A percentile compares a stretch with the other conserved stretches of the same genome.
Evolutionary conservation across 2,329 filamentous ascomycete species (phyloP).

Genomic region (Ophiobolus disseminans): DNA sequence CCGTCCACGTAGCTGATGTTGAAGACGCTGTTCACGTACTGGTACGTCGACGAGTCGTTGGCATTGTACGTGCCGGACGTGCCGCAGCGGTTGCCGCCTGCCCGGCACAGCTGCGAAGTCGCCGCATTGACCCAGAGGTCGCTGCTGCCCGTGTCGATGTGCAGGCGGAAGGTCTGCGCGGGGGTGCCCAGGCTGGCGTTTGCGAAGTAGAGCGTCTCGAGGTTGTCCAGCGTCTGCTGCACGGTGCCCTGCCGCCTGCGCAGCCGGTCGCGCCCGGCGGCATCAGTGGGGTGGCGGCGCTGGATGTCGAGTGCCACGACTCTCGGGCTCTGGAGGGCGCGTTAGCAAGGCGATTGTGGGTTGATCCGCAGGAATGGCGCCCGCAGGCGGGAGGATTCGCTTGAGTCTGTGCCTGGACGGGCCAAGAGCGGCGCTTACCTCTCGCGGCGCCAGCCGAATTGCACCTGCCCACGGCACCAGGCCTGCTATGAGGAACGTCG

Average conservation of each 20-base stretch:
- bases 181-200: conserved; percentile 66
- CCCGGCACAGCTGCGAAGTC: conserved; percentile 65
- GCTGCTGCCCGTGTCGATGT: conserved; percentile 69
- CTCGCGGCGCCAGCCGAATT: conserved; percentile 39
- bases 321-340: conserved; percentile 47
- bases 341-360: conserved; percentile 12
- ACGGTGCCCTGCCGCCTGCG: conserved; percentile 54
- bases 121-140: conserved; percentile 72
- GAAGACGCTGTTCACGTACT: conserved; percentile 76
- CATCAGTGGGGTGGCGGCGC: conserved; percentile 55
- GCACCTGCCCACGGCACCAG: conserved; percentile 39
- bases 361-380: conserved; percentile 6
- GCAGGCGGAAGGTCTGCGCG: conserved; percentile 60
- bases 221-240: conserved; percentile 60
- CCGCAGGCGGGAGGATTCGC: conserved; percentile 21
- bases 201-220: conserved; percentile 66
- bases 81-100: conserved; percentile 60
- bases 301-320: conserved; percentile 61
- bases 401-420: conserved; percentile 18
- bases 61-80: conserved; percentile 71
- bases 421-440: conserved; percentile 44
- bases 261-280: conserved; percentile 55
- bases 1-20: conserved; percentile 90
- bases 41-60: conserved; percentile 77
- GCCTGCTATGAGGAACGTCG: conserved; percentile 35